These are phyloP conservation scores for Acanthamoeba rhysodes DNA, from an alignment of 208 protist genomes.

Conservation along the genomic window DNA sequence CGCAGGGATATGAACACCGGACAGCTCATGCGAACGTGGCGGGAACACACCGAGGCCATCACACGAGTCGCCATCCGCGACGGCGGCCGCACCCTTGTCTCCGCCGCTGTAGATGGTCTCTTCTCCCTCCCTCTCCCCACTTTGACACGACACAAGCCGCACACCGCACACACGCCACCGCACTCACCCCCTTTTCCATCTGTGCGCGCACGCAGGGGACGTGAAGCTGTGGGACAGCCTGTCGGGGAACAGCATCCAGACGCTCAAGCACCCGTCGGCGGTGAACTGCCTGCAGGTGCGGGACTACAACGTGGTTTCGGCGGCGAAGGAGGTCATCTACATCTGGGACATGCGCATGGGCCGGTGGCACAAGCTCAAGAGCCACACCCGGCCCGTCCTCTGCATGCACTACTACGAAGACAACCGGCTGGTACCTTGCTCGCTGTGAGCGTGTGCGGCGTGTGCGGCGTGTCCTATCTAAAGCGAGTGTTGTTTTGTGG, in stretches of 20 bases:
- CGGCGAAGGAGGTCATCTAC: conserved; percentile 34
- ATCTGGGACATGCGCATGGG: conserved; percentile 54
- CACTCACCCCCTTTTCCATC: background rate
- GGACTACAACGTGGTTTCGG: conserved; percentile 52
- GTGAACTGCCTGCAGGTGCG: conserved; percentile 44
- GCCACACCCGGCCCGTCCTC: conserved; percentile 13
- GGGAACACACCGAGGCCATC: conserved; percentile 21
- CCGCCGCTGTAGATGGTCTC: background rate
- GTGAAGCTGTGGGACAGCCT: conserved; percentile 57
- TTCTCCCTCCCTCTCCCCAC: background rate
- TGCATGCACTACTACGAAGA: conserved; percentile 63
- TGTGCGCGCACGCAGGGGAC: background rate
- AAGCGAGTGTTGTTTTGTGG: no score
- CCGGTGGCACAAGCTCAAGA: conserved; percentile 38
- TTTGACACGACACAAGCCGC: background rate
- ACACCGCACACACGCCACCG: background rate
- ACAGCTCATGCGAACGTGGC: conserved; percentile 21
- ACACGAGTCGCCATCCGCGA: conserved; percentile 30
- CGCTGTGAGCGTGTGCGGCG: background rate
- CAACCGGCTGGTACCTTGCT: conserved; percentile 1
- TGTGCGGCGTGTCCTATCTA: background rate
- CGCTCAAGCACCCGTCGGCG: conserved; percentile 47
- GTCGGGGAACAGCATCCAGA: conserved; percentile 27
- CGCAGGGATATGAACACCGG: conserved; percentile 33
- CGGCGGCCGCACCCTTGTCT: conserved; percentile 14